phyloP scores from a whole-genome alignment of 78 protist genomes.

The Parvularia atlantis region DNA sequence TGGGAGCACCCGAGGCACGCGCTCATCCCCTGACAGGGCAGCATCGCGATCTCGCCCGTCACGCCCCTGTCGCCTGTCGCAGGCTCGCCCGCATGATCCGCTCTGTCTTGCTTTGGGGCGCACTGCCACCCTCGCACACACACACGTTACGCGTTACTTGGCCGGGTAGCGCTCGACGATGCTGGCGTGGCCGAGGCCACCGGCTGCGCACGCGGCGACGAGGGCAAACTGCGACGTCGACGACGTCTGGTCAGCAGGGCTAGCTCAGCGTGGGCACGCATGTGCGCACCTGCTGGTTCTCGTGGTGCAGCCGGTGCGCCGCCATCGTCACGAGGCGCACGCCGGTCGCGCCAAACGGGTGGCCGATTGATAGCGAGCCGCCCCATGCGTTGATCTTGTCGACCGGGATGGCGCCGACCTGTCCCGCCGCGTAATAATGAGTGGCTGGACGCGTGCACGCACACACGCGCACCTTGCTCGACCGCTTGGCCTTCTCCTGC shows the following conservation, averaged over 20 bases:
- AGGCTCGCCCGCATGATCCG: too few relatives aligned
- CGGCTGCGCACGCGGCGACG: slow-evolving; percentile 62
- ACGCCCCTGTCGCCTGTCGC: too few relatives aligned
- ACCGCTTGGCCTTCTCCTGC: neutral
- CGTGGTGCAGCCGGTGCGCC: slow-evolving; percentile 17
- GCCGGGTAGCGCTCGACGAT: slow-evolving; percentile 30
- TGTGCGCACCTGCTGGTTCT: neutral
- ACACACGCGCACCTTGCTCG: too few relatives aligned
- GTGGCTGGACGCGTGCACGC: too few relatives aligned
- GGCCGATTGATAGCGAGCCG: slow-evolving; percentile 59
- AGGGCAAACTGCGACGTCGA: slow-evolving; percentile 20
- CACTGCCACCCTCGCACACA: too few relatives aligned
- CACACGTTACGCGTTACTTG: too few relatives aligned
- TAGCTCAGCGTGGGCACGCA: too few relatives aligned
- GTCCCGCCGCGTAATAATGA: neutral
- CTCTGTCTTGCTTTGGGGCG: too few relatives aligned
- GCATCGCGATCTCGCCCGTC: too few relatives aligned
- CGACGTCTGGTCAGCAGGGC: too few relatives aligned
- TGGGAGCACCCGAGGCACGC: too few relatives aligned
- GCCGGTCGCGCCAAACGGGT: slow-evolving; percentile 61
- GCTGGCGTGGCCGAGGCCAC: slow-evolving; percentile 33
- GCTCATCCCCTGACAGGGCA: too few relatives aligned
- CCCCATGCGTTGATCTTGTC: slow-evolving; percentile 40
- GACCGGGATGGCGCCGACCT: slow-evolving; percentile 17
- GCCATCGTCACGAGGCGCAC: slow-evolving; percentile 23